Evolutionary conservation across 345 rosid species (phyloP).

Genomic region (Jatropha curcas): DNA sequence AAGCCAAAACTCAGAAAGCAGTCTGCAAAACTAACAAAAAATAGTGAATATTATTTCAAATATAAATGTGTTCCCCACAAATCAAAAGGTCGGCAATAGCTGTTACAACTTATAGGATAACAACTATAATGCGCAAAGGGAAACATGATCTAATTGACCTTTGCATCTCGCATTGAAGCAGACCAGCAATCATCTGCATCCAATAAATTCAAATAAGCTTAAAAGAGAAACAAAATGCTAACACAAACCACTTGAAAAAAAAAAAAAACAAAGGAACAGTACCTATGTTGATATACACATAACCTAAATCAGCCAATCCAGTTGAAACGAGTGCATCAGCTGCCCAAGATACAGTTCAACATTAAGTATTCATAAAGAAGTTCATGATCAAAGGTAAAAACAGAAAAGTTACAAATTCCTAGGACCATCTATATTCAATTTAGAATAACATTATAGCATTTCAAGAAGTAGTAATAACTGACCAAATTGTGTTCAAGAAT

Average conservation of each 20-base stretch:
- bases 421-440: background rate
- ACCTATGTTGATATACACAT: constrained; percentile 85
- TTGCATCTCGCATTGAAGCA: constrained; percentile 46
- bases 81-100: background rate
- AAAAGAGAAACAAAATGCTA: constrained; percentile 15
- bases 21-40: background rate
- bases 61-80: background rate
- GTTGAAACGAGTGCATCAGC: constrained; percentile 90
- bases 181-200: constrained; percentile 98
- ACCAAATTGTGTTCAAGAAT: background rate
- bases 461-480: background rate
- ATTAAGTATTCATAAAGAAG: constrained; percentile 21
- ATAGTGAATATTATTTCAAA: background rate
- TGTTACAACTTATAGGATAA: background rate
- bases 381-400: constrained; percentile 8
- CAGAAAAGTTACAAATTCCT: background rate
- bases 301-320: constrained; percentile 92
- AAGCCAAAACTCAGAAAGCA: background rate
- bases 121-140: background rate
- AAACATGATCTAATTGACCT: constrained; percentile 40
- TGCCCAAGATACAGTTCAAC: constrained; percentile 30
- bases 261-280: constrained; percentile 18
- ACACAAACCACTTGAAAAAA: constrained; percentile 8
- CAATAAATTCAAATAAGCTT: constrained; percentile 27
- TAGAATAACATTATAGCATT: background rate